Conservation (phyloP, 345 rosid species). For the Euphorbia peplus region DNA sequence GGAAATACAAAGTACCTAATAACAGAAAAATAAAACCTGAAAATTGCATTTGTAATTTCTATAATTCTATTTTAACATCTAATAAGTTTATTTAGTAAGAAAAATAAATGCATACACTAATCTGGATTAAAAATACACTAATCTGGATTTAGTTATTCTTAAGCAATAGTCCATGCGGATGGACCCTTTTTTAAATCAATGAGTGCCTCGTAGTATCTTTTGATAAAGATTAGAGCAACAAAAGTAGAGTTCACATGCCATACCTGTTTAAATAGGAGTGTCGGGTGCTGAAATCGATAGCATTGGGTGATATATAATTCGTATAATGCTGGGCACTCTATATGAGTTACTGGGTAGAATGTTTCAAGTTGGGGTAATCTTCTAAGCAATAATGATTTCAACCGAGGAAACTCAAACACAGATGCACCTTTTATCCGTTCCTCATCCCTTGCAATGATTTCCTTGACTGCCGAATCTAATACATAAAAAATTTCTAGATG, state of each 20-base stretch:
- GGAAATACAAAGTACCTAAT: too few relatives aligned
- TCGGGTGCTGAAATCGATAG: background rate
- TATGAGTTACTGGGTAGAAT: constrained; percentile 13
- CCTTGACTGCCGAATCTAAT: constrained; percentile 3
- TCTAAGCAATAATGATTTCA: background rate
- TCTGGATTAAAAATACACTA: too few relatives aligned
- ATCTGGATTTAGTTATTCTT: too few relatives aligned
- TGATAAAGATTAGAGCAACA: too few relatives aligned
- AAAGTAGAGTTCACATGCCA: background rate
- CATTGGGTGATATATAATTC: background rate
- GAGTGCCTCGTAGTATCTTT: too few relatives aligned
- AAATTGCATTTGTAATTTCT: too few relatives aligned
- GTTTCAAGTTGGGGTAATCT: constrained; percentile 3
- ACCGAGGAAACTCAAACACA: constrained; percentile 17
- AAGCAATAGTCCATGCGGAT: too few relatives aligned
- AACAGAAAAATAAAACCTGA: too few relatives aligned
- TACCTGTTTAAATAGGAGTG: constrained; percentile 9
- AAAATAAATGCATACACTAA: too few relatives aligned
- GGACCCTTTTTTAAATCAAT: too few relatives aligned
- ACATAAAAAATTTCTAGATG: background rate
- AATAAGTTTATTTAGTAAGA: too few relatives aligned
- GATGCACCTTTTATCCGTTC: background rate
- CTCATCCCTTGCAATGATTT: constrained; percentile 15
- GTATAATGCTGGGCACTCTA: constrained; percentile 19
- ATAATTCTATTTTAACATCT: too few relatives aligned